A percentile compares a stretch with the other conserved stretches of the same genome.
These are phyloP conservation scores for Bothriochloa decipiens DNA, from an alignment of 176 grass and related monocot species.

Conservation along the genomic window DNA sequence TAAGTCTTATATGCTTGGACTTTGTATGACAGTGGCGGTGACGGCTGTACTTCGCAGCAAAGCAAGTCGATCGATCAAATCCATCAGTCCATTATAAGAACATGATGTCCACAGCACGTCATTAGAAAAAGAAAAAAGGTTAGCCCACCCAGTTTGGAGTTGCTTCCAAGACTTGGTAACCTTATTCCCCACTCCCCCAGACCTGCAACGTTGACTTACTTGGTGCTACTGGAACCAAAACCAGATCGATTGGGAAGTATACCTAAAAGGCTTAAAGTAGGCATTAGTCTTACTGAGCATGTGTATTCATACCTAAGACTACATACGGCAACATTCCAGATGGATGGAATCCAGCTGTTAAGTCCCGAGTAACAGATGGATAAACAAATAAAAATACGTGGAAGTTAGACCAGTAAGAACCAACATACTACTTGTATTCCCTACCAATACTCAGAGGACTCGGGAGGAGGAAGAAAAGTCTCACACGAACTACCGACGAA, in stretches of 20 bases:
- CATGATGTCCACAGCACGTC: not conserved
- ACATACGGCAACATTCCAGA: not conserved
- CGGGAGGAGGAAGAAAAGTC: not conserved
- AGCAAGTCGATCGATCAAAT: constrained; percentile 2
- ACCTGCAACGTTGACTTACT: constrained; percentile 37
- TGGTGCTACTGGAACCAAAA: not conserved
- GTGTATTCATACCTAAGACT: not conserved
- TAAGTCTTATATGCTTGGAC: not conserved
- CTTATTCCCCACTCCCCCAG: not conserved
- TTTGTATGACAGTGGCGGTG: not conserved
- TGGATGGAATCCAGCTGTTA: not conserved
- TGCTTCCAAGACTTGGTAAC: constrained; percentile 13
- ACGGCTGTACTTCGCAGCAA: not conserved
- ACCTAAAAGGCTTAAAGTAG: constrained; percentile 8
- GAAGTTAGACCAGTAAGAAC: not conserved
- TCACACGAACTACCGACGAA: not conserved
- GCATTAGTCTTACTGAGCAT: not conserved
- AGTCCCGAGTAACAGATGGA: not conserved
- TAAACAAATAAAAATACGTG: not conserved
- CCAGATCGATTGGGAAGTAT: not conserved
- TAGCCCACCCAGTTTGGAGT: not conserved
- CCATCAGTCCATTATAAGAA: not conserved
- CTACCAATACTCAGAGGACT: not conserved
- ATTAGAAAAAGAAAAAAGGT: not conserved
- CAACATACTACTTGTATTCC: not conserved